A percentile compares a stretch with the other conserved stretches of the same genome.
phyloP scores from a whole-genome alignment of 2,329 filamentous ascomycete genomes.

The Botrytis sinoallii region DNA sequence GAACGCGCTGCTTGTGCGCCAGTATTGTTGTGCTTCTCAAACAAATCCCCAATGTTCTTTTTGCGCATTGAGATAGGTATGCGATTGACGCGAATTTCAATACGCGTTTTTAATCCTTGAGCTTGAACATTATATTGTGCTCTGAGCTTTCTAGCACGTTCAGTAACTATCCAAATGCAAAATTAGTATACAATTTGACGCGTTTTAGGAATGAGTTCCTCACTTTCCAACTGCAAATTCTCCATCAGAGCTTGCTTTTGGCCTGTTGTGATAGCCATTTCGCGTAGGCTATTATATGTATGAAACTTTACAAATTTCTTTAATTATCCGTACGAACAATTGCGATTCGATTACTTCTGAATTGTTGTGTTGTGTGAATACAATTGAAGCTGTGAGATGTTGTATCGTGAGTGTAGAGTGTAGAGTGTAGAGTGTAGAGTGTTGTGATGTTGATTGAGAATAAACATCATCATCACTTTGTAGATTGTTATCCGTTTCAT shows the following conservation, averaged over 20 bases:
- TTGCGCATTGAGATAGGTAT: constrained; percentile 79
- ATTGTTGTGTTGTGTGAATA: background rate
- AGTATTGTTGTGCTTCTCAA: constrained; percentile 31
- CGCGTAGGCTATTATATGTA: constrained; percentile 39
- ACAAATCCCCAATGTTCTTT: constrained; percentile 76
- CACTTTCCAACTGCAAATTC: constrained; percentile 86
- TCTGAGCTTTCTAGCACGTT: constrained; percentile 80
- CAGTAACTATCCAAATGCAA: constrained; percentile 60
- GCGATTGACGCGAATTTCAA: constrained; percentile 90
- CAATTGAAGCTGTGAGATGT: background rate
- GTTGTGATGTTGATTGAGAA: background rate
- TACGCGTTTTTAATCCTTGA: constrained; percentile 76
- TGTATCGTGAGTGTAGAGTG: background rate
- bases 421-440: background rate
- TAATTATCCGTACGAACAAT: constrained; percentile 40
- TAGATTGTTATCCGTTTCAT: constrained; percentile 3
- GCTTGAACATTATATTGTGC: constrained; percentile 88
- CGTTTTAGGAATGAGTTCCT: constrained; percentile 35
- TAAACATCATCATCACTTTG: background rate
- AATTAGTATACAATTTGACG: constrained; percentile 23
- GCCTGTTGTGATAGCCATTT: constrained; percentile 60
- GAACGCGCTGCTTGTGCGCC: constrained; percentile 14
- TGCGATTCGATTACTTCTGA: constrained; percentile 13
- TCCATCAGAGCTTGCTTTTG: constrained; percentile 88
- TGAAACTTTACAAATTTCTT: constrained; percentile 36